phyloP scores from a whole-genome alignment of 257 asterid species.

The Solanum pinnatisectum region DNA sequence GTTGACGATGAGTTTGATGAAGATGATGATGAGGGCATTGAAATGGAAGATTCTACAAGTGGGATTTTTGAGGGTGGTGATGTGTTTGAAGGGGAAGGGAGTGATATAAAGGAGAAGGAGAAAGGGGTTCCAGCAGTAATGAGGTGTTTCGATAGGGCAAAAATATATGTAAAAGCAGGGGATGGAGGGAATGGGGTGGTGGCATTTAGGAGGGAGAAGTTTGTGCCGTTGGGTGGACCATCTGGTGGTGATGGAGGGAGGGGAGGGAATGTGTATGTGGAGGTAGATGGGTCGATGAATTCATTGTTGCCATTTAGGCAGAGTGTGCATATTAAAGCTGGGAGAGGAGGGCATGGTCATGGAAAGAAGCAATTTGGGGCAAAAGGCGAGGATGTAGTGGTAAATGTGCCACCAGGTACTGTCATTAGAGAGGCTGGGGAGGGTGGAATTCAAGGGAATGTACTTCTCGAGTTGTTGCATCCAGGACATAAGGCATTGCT shows the following conservation, averaged over 20 bases:
- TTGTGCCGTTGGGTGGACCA: conserved; percentile 89
- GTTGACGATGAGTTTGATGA: conserved; percentile 46
- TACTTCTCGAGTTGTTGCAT: conserved; percentile 63
- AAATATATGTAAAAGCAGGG: conserved; percentile 72
- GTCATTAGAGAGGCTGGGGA: conserved; percentile 63
- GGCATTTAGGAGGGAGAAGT: conserved; percentile 93
- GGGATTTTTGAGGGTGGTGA: conserved; percentile 14
- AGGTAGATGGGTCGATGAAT: conserved; percentile 76
- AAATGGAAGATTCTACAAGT: conserved; percentile 1
- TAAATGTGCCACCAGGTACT: conserved; percentile 93
- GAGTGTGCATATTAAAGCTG: conserved; percentile 71
- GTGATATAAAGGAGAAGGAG: conserved; percentile 56
- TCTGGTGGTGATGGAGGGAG: conserved; percentile 98
- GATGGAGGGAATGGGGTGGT: conserved; percentile 96
- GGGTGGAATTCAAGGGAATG: conserved; percentile 26
- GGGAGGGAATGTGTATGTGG: conserved; percentile 83
- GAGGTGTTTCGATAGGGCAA: conserved; percentile 91
- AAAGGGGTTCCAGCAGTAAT: conserved; percentile 97
- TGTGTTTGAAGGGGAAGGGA: conserved; percentile 32
- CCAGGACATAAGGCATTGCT: conserved; percentile 78
- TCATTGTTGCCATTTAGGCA: conserved; percentile 80
- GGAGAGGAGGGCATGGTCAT: conserved; percentile 85
- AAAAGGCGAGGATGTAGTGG: conserved; percentile 65
- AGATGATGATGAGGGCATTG: conserved; percentile 16
- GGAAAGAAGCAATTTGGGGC: conserved; percentile 74